Conservation (phyloP, 2,329 filamentous ascomycete genomes). For the Talaromyces sp. region DNA sequence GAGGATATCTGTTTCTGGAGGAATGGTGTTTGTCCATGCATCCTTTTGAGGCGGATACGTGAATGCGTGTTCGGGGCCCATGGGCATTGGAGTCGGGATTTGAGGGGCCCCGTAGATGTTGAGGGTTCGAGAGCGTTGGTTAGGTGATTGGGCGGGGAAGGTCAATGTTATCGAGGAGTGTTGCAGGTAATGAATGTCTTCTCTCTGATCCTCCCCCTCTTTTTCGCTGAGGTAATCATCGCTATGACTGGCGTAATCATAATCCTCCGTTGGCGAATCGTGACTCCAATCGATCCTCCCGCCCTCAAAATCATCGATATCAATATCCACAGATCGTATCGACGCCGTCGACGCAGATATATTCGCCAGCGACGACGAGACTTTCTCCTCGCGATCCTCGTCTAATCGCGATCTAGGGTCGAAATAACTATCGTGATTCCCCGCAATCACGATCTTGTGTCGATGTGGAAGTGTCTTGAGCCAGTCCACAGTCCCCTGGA, state of each 20-base stretch:
- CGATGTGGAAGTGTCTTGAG: conserved; percentile 67
- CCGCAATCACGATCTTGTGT: conserved; percentile 77
- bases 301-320: conserved; percentile 40
- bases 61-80: conserved; percentile 69
- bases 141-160: conserved; percentile 50
- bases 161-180: conserved; percentile 61
- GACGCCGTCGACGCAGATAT: conserved; percentile 37
- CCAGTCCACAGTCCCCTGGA: conserved; percentile 85
- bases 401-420: conserved; percentile 61
- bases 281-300: conserved; percentile 53
- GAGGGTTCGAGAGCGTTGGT: conserved; percentile 54
- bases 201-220: not conserved
- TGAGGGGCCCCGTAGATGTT: conserved; percentile 78
- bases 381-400: conserved; percentile 48
- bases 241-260: conserved; percentile 22
- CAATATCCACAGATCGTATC: conserved; percentile 36
- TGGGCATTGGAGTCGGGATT: conserved; percentile 63
- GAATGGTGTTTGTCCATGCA: conserved; percentile 70
- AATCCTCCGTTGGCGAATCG: conserved; percentile 35
- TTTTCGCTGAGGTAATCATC: not conserved
- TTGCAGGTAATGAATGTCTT: conserved; percentile 67
- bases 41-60: conserved; percentile 65
- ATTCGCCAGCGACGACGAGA: conserved; percentile 22
- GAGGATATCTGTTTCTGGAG: conserved; percentile 69
- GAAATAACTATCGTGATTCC: conserved; percentile 87